phyloP scores from a whole-genome alignment of 108 stramenopile species.

The Discostella stelligeroides region DNA sequence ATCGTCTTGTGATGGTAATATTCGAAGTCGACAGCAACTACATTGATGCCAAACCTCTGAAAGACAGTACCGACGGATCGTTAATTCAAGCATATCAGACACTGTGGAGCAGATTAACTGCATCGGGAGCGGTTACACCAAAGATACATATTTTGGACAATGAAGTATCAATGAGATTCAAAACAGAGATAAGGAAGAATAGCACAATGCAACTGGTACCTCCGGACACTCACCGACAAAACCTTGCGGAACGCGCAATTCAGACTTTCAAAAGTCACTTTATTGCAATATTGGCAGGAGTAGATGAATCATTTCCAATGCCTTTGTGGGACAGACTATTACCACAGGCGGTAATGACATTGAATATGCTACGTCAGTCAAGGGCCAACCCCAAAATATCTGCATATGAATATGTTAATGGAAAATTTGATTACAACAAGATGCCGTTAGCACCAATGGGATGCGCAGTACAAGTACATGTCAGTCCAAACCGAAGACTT shows the following conservation, averaged over 20 bases:
- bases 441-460: constrained; percentile 10
- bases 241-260: constrained; percentile 54
- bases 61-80: neutral
- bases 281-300: constrained; percentile 33
- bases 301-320: constrained; percentile 31
- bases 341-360: constrained; percentile 19
- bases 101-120: neutral
- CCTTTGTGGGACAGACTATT: constrained; percentile 32
- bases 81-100: neutral
- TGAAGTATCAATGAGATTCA: neutral
- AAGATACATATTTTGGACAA: neutral
- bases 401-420: neutral
- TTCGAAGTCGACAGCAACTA: constrained; percentile 48
- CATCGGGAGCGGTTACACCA: neutral
- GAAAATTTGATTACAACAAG: neutral
- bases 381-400: neutral
- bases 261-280: constrained; percentile 55
- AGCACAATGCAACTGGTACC: constrained; percentile 43
- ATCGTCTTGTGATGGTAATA: constrained; percentile 35
- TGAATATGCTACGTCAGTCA: neutral
- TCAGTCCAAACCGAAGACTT: neutral
- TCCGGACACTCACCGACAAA: constrained; percentile 36
- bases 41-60: constrained; percentile 33
- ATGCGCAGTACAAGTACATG: neutral
- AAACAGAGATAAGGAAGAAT: neutral